Evolutionary conservation across 257 asterid genomes (phyloP), one percentile per base, ranked within the genome.

Genomic region (Eustoma russellianum): DNA sequence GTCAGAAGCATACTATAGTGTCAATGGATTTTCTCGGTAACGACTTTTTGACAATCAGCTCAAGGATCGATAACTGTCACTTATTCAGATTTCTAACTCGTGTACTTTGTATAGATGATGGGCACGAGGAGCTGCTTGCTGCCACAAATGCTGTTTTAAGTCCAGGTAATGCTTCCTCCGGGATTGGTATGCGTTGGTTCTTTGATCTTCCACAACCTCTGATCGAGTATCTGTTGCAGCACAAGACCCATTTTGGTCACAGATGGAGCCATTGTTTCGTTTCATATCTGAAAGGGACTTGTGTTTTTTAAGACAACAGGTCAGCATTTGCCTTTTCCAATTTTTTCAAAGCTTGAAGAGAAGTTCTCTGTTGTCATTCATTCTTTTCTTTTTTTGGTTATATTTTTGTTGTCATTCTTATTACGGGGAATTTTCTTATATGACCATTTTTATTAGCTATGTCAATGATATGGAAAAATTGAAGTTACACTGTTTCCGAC

Each of bases 61-160:
- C 17, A 24, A 46, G 15, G 63, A 33, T 9, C 53, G 57, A 35
- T 33, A 33, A 50, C 64, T 3, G 19, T 53, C 60, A 51, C 38
- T 50, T 48, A 59, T 56, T 66, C 52, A 47, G 70, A 58, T 53
- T 55, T 74, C 55, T 19, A 18, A 51, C 55, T 55, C 64, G 46
- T 46, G 55, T 70, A 78, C 90, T 79, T 78, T 83, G 92, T 59
- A 80, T 86, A 49, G 93, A 79, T 75, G 86, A 79, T 78, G 97
- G 95, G 61, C 91, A 76, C 63, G 97, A 89, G 58, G 95, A 81
- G 79, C 95, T 89, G 59, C 74, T 83, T 75, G 88, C 94, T 73
- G 91, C 97, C 49, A 82, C 93, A 69, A 86, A 82, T 72, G 83
- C 93, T 60, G 93, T 79, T 70, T 70, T 80, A 35, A 75, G 81